Evolutionary conservation across 2,329 filamentous ascomycete genomes (phyloP).

Genomic region (Didymella segeticola): DNA sequence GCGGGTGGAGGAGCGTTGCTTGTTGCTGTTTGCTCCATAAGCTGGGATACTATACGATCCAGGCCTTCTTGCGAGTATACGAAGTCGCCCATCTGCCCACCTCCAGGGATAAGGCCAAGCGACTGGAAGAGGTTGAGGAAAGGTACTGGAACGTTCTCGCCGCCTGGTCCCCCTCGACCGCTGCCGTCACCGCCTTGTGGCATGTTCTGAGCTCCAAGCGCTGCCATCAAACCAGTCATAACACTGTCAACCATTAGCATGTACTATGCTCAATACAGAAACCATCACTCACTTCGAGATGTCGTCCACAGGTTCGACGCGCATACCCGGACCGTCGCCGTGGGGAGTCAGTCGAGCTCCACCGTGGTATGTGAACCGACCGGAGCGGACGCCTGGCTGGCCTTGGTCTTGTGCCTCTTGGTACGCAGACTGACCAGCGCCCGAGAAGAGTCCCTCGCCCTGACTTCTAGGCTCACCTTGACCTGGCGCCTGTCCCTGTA

Average conservation of each 20-base stretch:
- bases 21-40: conserved; percentile 83
- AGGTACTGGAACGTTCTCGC: conserved; percentile 36
- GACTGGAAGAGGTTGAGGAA: conserved; percentile 54
- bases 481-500: conserved; percentile 16
- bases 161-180: conserved; percentile 10
- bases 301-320: conserved; percentile 55
- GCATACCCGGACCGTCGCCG: conserved; percentile 59
- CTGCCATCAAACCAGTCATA: conserved; percentile 42
- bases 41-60: conserved; percentile 82
- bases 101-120: conserved; percentile 41
- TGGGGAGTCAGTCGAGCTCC: conserved; percentile 56
- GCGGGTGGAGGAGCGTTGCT: conserved; percentile 85
- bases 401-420: conserved; percentile 24
- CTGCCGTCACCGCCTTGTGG: conserved; percentile 14
- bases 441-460: conserved; percentile 24
- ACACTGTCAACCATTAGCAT: conserved; percentile 36
- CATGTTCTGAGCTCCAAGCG: conserved; percentile 35
- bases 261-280: conserved; percentile 43
- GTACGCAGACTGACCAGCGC: conserved; percentile 21
- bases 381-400: conserved; percentile 20
- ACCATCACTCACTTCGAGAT: conserved; percentile 40
- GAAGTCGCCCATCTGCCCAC: conserved; percentile 70
- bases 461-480: conserved; percentile 25
- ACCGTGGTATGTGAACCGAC: conserved; percentile 42
- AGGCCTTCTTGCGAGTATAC: conserved; percentile 91